Conservation (phyloP, 805 yeast genomes). For the Sugiyamaella valdiviana region DNA sequence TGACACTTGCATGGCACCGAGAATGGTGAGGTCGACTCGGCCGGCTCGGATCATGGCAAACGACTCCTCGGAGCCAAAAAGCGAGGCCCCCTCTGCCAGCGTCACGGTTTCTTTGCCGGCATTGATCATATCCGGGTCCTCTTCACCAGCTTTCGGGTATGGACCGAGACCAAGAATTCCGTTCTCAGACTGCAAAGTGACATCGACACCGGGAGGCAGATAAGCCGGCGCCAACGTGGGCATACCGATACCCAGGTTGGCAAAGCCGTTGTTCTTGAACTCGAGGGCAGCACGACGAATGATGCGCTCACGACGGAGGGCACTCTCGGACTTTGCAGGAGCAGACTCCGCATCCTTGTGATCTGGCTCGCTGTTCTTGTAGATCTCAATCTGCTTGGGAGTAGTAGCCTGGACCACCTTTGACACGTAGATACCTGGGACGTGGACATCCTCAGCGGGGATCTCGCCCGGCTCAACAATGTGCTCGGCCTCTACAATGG, state of each 20-base stretch:
- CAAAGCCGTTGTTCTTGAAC: conserved; percentile 35
- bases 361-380: conserved; percentile 23
- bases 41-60: conserved; percentile 43
- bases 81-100: conserved; percentile 35
- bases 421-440: conserved; percentile 39
- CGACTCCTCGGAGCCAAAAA: conserved; percentile 42
- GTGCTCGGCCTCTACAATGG: conserved; percentile 43
- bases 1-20: conserved; percentile 42
- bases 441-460: conserved; percentile 38
- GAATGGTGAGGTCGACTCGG: conserved; percentile 35
- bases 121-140: conserved; percentile 40
- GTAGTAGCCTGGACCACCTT: conserved; percentile 36
- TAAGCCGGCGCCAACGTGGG: conserved; percentile 39
- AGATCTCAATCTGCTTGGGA: conserved; percentile 38
- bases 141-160: conserved; percentile 34
- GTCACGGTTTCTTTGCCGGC: conserved; percentile 45
- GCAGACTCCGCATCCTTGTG: conserved; percentile 5
- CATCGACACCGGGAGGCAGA: conserved; percentile 31
- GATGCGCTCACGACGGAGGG: conserved; percentile 31
- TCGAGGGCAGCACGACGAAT: conserved; percentile 39
- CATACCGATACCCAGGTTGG: conserved; percentile 41
- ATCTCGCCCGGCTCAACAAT: conserved; percentile 42
- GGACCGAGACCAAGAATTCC: conserved; percentile 42
- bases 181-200: conserved; percentile 40
- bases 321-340: conserved; percentile 16